Evolutionary conservation across 78 protist species (phyloP).

Genomic region (Planoprotostelium fungivorum): DNA sequence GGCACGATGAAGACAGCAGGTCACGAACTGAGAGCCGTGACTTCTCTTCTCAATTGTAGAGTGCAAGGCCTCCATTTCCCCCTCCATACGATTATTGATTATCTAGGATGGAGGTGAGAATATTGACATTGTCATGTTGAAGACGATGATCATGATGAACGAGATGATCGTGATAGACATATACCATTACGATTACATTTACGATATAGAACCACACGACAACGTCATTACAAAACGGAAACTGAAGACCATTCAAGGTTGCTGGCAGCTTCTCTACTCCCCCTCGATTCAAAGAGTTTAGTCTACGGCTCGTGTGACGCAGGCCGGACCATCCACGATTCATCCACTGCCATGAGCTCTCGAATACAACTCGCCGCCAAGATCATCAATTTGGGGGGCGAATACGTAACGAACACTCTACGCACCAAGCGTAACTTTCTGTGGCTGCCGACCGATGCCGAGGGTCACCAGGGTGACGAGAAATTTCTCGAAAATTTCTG

Average conservation of each 20-base stretch:
- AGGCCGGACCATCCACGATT: constrained; percentile 61
- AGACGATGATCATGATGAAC: too few relatives aligned
- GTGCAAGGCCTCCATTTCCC: constrained; percentile 64
- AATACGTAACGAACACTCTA: constrained; percentile 1
- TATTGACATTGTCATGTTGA: too few relatives aligned
- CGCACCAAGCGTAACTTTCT: constrained; percentile 26
- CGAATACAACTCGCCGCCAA: constrained; percentile 36
- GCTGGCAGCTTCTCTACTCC: constrained; percentile 50
- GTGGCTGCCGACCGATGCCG: constrained; percentile 54
- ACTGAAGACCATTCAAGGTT: too few relatives aligned
- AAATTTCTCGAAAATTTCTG: neutral
- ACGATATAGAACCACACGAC: too few relatives aligned
- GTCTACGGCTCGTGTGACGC: constrained; percentile 55
- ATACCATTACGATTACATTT: too few relatives aligned
- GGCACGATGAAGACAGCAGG: constrained; percentile 65
- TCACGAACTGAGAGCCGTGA: constrained; percentile 49
- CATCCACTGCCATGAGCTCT: constrained; percentile 26
- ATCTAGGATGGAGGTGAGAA: constrained; percentile 63
- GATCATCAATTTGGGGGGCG: constrained; percentile 39
- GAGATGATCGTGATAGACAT: too few relatives aligned
- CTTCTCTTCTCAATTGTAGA: constrained; percentile 38
- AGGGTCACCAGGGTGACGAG: constrained; percentile 41
- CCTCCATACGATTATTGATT: constrained; percentile 49
- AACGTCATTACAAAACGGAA: too few relatives aligned
- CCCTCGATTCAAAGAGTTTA: constrained; percentile 26